Percentiles rank a stretch among this genome's conserved stretches.
Conservation (phyloP, 176 grass and related monocot genomes). For the Triticum aestivum region DNA sequence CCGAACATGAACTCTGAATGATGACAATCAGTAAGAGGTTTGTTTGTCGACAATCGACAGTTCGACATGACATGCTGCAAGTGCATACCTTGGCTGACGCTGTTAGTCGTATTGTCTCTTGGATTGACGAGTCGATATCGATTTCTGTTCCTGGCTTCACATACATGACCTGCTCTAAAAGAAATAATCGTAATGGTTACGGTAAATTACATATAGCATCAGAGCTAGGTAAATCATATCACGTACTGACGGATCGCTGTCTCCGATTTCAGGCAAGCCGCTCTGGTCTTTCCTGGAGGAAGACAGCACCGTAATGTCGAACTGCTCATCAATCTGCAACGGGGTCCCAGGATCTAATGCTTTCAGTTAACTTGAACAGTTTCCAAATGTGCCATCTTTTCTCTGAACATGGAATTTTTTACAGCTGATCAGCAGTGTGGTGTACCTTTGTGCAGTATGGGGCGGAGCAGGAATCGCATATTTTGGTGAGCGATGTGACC, state of each 20-base stretch:
- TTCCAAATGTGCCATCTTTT: not conserved
- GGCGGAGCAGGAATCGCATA: slow-evolving; percentile 63
- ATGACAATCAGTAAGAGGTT: not conserved
- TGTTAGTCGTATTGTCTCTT: slow-evolving; percentile 65
- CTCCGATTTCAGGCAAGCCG: slow-evolving; percentile 62
- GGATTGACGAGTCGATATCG: slow-evolving; percentile 68
- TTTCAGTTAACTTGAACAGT: not conserved
- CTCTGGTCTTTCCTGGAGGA: slow-evolving; percentile 55
- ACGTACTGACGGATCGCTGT: slow-evolving; percentile 64
- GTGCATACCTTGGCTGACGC: slow-evolving; percentile 58
- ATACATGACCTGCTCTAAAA: slow-evolving; percentile 62
- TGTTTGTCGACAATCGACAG: not conserved
- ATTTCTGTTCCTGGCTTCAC: slow-evolving; percentile 74
- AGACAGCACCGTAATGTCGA: slow-evolving; percentile 70
- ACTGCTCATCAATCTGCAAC: slow-evolving; percentile 68
- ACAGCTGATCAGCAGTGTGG: not conserved
- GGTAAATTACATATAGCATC: not conserved
- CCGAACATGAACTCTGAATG: slow-evolving; percentile 64
- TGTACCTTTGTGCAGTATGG: slow-evolving; percentile 57
- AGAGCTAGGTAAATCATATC: not conserved
- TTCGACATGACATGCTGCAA: not conserved
- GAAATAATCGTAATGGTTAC: not conserved
- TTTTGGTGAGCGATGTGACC: slow-evolving; percentile 63
- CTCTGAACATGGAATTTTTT: too few relatives aligned
- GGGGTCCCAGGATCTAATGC: not conserved